Evolutionary conservation across 306 rosid genomes (phyloP), one percentile per base, ranked within the genome.

Genomic region (Castanea sativa): DNA sequence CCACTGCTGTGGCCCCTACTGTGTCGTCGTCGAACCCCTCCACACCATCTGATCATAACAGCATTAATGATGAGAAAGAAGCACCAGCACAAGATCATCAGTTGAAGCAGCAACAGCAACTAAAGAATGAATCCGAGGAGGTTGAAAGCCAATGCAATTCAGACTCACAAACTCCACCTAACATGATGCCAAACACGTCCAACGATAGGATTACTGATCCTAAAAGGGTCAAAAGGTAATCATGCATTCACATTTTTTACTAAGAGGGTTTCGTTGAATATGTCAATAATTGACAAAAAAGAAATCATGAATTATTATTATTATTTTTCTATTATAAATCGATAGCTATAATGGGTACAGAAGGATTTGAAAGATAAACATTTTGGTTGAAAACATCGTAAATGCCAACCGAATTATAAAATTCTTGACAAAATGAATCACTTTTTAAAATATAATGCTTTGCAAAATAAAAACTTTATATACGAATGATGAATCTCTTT

Each of bases 221-320:
- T 3, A 95, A 95, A 81, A 85, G 97, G 86, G 97, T 95, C 58
- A 95, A 91, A 85, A 93, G 99, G 99, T 95, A 80, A 67, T 32
- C 81, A 58, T 43, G 74, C 81, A 78, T 38, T 75, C 69, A 27
- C 69, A 30, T 27, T 43, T 65, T 21, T n/a, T 18, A 4, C 9
- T 1, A 0, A 49, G 15, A 49, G 53, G 5, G 53, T 12, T 4
- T 49, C 4, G 16, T 49, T 49, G 15, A 49, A 49, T 49, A 49
- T 49, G 14, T 11, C 16, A 49, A 41, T 41, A 41, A 41, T 41
- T 0, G 12, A 41, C 11, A 1, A 38, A 38, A 35, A 35, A 35
- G 1, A 5, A 32, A 33, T 5, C 1, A 4, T 5, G 43, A 38
- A 38, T 38, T 38, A 2, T 6, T 38, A 38, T 25, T 25, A 25